phyloP scores from a whole-genome alignment of 352 stramenopile genomes.

The Globisporangium rhizosaccharum region DNA sequence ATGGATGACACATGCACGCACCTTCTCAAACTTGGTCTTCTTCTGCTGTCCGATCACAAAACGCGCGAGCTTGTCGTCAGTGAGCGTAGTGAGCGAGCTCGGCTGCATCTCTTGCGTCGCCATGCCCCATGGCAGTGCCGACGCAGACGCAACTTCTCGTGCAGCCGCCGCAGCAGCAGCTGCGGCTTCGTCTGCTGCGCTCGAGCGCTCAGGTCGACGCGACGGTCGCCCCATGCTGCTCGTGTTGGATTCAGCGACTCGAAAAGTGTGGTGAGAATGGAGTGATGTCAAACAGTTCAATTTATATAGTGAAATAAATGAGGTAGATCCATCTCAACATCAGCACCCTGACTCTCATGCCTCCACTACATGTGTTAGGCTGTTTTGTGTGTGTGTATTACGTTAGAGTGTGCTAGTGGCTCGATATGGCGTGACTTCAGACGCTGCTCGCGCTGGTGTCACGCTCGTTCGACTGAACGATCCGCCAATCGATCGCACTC shows the following conservation, averaged over 20 bases:
- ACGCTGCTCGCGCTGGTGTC: too few relatives aligned
- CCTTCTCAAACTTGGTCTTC: constrained; percentile 87
- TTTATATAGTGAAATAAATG: too few relatives aligned
- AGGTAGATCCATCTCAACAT: too few relatives aligned
- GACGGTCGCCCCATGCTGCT: constrained; percentile 1
- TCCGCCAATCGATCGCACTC: neutral
- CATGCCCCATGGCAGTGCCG: constrained; percentile 54
- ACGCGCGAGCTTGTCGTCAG: constrained; percentile 73
- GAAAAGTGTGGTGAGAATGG: too few relatives aligned
- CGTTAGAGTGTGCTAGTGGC: too few relatives aligned
- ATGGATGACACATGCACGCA: constrained; percentile 8
- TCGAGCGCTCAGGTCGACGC: neutral
- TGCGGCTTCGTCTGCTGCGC: neutral
- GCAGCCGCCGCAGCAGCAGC: neutral
- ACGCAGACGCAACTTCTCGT: neutral
- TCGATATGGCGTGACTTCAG: too few relatives aligned
- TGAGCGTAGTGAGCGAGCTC: constrained; percentile 56
- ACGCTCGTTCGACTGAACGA: too few relatives aligned
- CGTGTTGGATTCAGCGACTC: neutral
- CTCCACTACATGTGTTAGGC: too few relatives aligned
- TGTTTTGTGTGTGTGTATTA: too few relatives aligned
- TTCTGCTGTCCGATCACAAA: constrained; percentile 77
- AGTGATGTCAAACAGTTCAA: too few relatives aligned
- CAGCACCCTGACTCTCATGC: too few relatives aligned
- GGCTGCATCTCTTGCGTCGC: constrained; percentile 62